Evolutionary conservation across 306 rosid species (phyloP).

Genomic region (Myrica gale): DNA sequence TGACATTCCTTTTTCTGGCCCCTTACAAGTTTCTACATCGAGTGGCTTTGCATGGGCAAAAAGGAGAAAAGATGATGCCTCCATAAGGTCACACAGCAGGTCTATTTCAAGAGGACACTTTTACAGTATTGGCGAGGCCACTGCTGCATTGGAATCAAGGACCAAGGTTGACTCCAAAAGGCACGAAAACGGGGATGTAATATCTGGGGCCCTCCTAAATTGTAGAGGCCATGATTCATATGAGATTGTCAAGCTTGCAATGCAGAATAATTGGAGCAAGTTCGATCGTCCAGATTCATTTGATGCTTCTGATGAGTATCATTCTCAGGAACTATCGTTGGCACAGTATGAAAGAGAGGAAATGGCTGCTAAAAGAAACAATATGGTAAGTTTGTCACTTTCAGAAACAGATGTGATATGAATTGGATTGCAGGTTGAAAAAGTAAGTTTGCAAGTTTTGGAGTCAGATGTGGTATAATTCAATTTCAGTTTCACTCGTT

Average conservation of each 20-base stretch:
- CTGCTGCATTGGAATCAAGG: constrained; percentile 43
- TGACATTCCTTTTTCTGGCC: constrained; percentile 85
- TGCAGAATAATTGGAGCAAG: constrained; percentile 81
- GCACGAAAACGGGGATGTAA: constrained; percentile 55
- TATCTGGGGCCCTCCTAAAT: constrained; percentile 35
- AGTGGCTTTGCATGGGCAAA: constrained; percentile 99
- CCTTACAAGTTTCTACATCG: constrained; percentile 88
- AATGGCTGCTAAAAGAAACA: constrained; percentile 65
- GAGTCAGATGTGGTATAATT: constrained; percentile 10
- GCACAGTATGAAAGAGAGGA: constrained; percentile 70
- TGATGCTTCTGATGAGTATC: constrained; percentile 89
- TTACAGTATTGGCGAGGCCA: constrained; percentile 53
- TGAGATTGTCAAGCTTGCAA: constrained; percentile 66
- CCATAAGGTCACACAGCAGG: constrained; percentile 61
- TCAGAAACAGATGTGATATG: constrained; percentile 14
- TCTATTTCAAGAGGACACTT: constrained; percentile 81
- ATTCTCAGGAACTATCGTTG: constrained; percentile 77
- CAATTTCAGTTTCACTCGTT: background rate
- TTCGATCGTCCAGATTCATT: constrained; percentile 90
- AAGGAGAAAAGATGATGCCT: constrained; percentile 71
- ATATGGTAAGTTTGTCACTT: constrained; percentile 56
- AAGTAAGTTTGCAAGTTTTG: constrained; percentile 48
- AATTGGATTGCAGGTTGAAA: background rate
- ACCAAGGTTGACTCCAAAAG: constrained; percentile 49
- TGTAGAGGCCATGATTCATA: constrained; percentile 58